Conservation (phyloP, 2,329 filamentous ascomycete genomes). For the Paecilomyces sp. region DNA sequence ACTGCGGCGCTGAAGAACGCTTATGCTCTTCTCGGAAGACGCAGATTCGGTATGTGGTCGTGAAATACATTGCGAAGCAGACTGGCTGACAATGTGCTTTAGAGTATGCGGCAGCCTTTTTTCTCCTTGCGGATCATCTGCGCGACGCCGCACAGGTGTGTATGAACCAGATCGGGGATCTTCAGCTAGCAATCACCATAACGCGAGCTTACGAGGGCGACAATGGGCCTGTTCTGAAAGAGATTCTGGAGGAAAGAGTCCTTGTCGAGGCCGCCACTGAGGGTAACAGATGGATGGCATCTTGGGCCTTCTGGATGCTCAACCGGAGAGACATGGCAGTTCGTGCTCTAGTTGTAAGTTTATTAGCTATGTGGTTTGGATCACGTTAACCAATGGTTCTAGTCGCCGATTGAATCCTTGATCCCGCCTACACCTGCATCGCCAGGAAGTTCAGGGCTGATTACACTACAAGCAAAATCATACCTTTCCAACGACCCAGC, state of each 20-base stretch:
- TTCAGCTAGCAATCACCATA: conserved; percentile 84
- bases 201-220: conserved; percentile 85
- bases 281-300: conserved; percentile 87
- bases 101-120: conserved; percentile 95
- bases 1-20: conserved; percentile 92
- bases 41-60: conserved; percentile 62
- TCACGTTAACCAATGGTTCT: conserved; percentile 10
- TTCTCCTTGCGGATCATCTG: conserved; percentile 78
- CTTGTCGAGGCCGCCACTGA: conserved; percentile 69
- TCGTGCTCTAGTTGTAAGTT: conserved; percentile 66
- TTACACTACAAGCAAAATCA: conserved; percentile 59
- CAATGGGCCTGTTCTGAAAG: conserved; percentile 62
- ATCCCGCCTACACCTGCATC: conserved; percentile 43
- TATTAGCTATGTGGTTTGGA: not conserved
- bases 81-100: conserved; percentile 2
- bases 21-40: conserved; percentile 85
- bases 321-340: conserved; percentile 76
- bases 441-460: conserved; percentile 54
- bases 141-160: conserved; percentile 82
- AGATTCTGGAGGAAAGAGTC: conserved; percentile 72
- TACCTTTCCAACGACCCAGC: conserved; percentile 90
- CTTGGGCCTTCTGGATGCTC: conserved; percentile 93
- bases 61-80: not conserved
- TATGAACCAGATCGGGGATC: conserved; percentile 76
- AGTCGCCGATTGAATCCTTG: conserved; percentile 73